Conservation (phyloP, 2,329 filamentous ascomycete species). For the Graphilbum ipis-grandicollis region DNA sequence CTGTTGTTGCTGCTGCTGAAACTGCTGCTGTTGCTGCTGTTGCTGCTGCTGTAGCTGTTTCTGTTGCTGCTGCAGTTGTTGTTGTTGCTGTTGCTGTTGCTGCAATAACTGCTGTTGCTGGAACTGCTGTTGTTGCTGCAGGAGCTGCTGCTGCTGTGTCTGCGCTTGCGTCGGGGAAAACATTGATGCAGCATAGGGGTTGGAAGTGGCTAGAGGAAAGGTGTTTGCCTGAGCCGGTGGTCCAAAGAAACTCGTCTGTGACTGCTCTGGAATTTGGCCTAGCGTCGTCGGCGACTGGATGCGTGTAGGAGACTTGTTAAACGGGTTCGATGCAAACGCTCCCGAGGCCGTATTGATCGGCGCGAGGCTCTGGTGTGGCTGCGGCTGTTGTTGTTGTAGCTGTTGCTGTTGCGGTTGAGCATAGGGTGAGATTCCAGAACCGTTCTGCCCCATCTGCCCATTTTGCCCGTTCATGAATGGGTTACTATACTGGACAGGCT, state of each 20-base stretch:
- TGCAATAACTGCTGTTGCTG: slow-evolving; percentile 5
- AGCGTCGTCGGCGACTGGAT: too few species aligned
- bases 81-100: slow-evolving; percentile 17
- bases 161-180: slow-evolving; percentile 1
- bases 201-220: too few species aligned
- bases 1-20: slow-evolving; percentile 12
- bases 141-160: slow-evolving; percentile 9
- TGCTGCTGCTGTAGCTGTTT: background rate
- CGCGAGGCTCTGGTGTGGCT: slow-evolving; percentile 18
- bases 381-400: slow-evolving; percentile 14
- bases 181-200: background rate
- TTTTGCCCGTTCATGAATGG: slow-evolving; percentile 25
- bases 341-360: slow-evolving; percentile 22
- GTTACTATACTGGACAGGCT: slow-evolving; percentile 21
- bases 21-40: slow-evolving; percentile 14
- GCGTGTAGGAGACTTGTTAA: too few species aligned
- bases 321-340: too few species aligned
- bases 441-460: too few species aligned
- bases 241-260: too few species aligned
- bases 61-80: slow-evolving; percentile 10
- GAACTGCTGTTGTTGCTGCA: slow-evolving; percentile 17
- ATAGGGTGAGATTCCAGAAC: too few species aligned
- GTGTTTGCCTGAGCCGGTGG: too few species aligned
- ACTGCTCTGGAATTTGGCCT: too few species aligned
- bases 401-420: background rate